Percentiles rank a stretch among this genome's conserved stretches.
Evolutionary conservation across 805 yeast species (phyloP).

Genomic region (Wickerhamiella kazuoi): DNA sequence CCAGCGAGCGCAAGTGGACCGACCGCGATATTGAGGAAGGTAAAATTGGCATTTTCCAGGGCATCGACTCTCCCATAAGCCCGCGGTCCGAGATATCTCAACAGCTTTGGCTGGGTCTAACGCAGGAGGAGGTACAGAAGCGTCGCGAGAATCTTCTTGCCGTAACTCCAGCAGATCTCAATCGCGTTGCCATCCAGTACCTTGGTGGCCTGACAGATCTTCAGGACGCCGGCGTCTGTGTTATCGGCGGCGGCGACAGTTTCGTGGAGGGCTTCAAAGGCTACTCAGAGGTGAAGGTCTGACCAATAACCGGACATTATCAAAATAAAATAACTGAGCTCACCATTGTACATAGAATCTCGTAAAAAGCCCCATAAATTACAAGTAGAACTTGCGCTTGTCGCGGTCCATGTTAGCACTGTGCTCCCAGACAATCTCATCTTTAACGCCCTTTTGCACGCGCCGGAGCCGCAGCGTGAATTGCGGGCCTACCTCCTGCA

Average conservation of each 20-base stretch:
- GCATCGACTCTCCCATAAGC: slow-evolving; percentile 76
- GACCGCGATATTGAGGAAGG: slow-evolving; percentile 68
- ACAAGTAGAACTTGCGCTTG: slow-evolving; percentile 78
- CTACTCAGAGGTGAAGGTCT: slow-evolving; percentile 2
- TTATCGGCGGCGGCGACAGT: slow-evolving; percentile 12
- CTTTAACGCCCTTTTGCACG: slow-evolving; percentile 77
- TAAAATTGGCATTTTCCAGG: slow-evolving; percentile 77
- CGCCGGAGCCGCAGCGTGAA: slow-evolving; percentile 79
- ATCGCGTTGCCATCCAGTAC: slow-evolving; percentile 50
- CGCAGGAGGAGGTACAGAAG: slow-evolving; percentile 60
- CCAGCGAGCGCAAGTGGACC: slow-evolving; percentile 34
- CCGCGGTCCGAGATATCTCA: slow-evolving; percentile 61
- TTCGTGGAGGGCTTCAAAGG: background rate
- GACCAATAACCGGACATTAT: no score
- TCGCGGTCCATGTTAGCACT: slow-evolving; percentile 92
- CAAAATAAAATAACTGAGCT: no score
- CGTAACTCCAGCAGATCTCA: slow-evolving; percentile 44
- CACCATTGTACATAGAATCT: background rate
- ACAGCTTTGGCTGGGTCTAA: slow-evolving; percentile 48
- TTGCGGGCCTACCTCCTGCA: slow-evolving; percentile 94
- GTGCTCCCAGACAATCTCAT: slow-evolving; percentile 93
- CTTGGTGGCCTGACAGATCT: slow-evolving; percentile 20
- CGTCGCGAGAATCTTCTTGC: slow-evolving; percentile 61
- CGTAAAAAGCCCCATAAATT: slow-evolving; percentile 7
- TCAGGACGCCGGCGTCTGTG: slow-evolving; percentile 7